Conservation (phyloP, 345 rosid species). For the Luvunga scandens region DNA sequence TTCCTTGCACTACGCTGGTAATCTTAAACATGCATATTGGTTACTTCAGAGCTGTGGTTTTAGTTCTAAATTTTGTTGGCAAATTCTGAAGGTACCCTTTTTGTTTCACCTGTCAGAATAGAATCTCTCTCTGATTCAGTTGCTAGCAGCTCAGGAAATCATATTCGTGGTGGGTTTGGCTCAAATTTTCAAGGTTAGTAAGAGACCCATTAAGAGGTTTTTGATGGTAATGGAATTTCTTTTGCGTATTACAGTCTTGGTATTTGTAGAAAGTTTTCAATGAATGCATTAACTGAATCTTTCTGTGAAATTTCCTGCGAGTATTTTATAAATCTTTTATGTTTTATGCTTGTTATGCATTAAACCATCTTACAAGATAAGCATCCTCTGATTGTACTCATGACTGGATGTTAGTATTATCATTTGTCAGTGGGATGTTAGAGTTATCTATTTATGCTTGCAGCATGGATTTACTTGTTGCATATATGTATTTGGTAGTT, state of each 20-base stretch:
- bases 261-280: slow-evolving; percentile 21
- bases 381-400: not conserved
- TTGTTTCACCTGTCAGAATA: slow-evolving; percentile 16
- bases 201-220: not conserved
- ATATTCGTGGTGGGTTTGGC: not conserved
- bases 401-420: not conserved
- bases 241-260: not conserved
- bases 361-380: not conserved
- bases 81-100: not conserved
- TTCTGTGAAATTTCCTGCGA: not conserved
- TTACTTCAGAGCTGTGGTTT: not conserved
- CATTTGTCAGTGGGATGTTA: not conserved
- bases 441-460: not conserved
- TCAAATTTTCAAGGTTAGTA: slow-evolving; percentile 27
- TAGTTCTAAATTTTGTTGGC: not conserved
- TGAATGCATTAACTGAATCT: not conserved
- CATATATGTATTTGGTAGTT: not conserved
- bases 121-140: not conserved
- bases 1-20: not conserved
- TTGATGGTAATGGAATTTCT: not conserved
- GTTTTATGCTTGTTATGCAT: not conserved
- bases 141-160: slow-evolving; percentile 2
- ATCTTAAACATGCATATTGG: not conserved
- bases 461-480: not conserved
- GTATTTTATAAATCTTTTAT: not conserved